Evolutionary conservation across 257 asterid species (phyloP).

Genomic region (Linaria vulgaris): DNA sequence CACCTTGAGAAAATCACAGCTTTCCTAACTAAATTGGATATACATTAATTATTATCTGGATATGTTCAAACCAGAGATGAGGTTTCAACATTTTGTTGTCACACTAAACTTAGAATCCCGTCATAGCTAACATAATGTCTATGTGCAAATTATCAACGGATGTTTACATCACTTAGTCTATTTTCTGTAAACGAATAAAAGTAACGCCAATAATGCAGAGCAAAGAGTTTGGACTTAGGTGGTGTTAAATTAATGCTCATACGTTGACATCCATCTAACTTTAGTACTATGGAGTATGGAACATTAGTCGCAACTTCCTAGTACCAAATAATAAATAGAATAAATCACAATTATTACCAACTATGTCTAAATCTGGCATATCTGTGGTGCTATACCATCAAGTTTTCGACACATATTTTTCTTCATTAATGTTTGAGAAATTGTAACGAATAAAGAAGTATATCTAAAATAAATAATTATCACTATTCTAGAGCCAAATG

Average conservation of each 20-base stretch:
- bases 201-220: slow-evolving; percentile 24
- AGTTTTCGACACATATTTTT: too few species aligned
- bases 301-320: not conserved
- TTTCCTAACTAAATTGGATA: slow-evolving; percentile 8
- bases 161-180: not conserved
- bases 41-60: not conserved
- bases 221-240: slow-evolving; percentile 14
- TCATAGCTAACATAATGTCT: slow-evolving; percentile 2
- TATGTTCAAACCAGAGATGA: too few species aligned
- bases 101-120: slow-evolving; percentile 16
- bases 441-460: too few species aligned
- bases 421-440: too few species aligned
- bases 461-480: too few species aligned
- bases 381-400: too few species aligned
- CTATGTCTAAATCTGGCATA: too few species aligned
- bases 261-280: slow-evolving; percentile 12
- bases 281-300: too few species aligned
- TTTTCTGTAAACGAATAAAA: slow-evolving; percentile 1
- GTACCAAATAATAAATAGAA: too few species aligned
- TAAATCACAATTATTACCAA: too few species aligned
- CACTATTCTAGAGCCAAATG: too few species aligned
- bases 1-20: not conserved
- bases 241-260: slow-evolving; percentile 5
- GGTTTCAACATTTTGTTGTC: slow-evolving; percentile 12
- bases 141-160: not conserved